Percentiles rank a stretch among this genome's conserved stretches.
phyloP scores from a whole-genome alignment of 2,329 filamentous ascomycete genomes.

The Alternaria infectoria region DNA sequence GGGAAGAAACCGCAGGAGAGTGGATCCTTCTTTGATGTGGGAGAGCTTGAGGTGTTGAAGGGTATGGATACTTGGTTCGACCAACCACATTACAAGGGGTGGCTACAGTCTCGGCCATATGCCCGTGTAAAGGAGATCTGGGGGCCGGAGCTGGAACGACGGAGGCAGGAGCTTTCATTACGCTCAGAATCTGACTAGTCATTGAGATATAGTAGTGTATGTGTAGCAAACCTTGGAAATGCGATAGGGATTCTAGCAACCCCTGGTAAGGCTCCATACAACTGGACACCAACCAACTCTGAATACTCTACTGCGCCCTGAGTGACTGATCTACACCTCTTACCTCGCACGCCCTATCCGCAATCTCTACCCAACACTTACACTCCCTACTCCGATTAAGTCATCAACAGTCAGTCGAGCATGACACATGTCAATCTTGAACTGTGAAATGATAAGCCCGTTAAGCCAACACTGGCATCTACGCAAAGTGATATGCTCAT shows the following conservation, averaged over 20 bases:
- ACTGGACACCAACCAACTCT: background rate
- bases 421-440: background rate
- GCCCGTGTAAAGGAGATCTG: background rate
- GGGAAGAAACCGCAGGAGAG: background rate
- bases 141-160: background rate
- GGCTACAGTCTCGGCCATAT: background rate
- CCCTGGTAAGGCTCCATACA: background rate
- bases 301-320: background rate
- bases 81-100: background rate
- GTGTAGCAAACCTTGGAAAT: background rate
- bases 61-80: background rate
- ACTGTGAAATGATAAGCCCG: accelerated
- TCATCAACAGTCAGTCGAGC: background rate
- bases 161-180: background rate
- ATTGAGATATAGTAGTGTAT: background rate
- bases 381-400: no score
- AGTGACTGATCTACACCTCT: background rate
- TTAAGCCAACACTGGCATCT: accelerated
- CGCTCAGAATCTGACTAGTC: background rate
- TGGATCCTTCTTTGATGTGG: constrained; percentile 5
- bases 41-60: background rate
- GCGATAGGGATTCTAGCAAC: background rate
- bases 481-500: background rate
- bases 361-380: no score
- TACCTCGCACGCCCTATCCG: background rate